A percentile compares a stretch with the other conserved stretches of the same genome.
Evolutionary conservation across 441 rosid genomes (phyloP).

Genomic region (Syzygium syzygioides): DNA sequence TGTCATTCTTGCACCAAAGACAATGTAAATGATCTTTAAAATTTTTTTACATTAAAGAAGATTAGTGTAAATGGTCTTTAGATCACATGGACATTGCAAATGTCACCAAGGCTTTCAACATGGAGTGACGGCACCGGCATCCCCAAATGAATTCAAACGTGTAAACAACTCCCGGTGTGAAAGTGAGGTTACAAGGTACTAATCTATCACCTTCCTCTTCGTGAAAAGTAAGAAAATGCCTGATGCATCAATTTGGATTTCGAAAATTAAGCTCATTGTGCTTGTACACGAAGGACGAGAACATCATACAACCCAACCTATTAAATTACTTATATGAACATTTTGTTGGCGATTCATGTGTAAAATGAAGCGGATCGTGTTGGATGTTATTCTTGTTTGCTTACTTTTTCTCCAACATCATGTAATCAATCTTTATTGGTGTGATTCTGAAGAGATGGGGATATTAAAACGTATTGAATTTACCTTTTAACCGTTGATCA

Average conservation of each 20-base stretch:
- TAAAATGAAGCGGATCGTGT: not conserved
- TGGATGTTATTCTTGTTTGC: not conserved
- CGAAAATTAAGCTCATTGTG: not conserved
- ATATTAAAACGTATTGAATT: not conserved
- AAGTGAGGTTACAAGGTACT: not conserved
- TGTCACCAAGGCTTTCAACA: not conserved
- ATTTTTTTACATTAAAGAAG: not conserved
- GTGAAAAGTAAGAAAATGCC: not conserved
- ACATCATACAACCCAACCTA: not conserved
- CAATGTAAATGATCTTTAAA: not conserved
- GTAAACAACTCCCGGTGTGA: not conserved
- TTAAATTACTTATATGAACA: not conserved
- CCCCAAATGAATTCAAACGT: not conserved
- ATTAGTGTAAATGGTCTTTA: not conserved
- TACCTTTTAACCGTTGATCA: not conserved
- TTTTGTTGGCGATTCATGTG: not conserved
- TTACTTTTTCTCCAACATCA: not conserved
- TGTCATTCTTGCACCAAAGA: not conserved
- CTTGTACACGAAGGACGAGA: not conserved
- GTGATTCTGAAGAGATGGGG: not conserved
- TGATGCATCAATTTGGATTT: not conserved
- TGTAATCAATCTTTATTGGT: not conserved
- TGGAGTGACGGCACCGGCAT: not conserved
- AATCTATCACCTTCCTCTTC: not conserved
- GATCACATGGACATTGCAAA: not conserved